Evolutionary conservation across 2,329 filamentous ascomycete genomes (phyloP).

Genomic region (Chrysosporium keratinophilum): DNA sequence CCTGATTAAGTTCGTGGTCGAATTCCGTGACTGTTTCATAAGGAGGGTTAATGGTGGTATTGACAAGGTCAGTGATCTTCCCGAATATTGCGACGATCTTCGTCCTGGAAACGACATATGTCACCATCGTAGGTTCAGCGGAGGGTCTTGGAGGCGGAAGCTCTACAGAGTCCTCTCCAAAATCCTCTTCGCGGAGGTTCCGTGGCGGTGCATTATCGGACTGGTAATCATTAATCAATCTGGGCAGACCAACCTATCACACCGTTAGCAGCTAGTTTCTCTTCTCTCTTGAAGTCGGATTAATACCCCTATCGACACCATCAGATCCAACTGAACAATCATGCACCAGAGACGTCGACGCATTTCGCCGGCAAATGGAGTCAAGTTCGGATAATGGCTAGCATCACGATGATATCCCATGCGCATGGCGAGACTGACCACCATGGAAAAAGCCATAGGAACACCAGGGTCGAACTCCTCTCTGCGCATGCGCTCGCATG

Average conservation of each 20-base stretch:
- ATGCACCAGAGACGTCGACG: constrained; percentile 28
- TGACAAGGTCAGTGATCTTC: constrained; percentile 15
- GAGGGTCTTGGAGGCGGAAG: constrained; percentile 24
- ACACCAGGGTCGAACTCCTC: constrained; percentile 19
- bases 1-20: constrained; percentile 18
- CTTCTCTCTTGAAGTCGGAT: neutral
- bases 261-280: neutral
- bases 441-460: constrained; percentile 24
- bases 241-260: constrained; percentile 26
- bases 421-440: constrained; percentile 25
- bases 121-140: constrained; percentile 20
- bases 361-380: constrained; percentile 30
- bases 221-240: constrained; percentile 30
- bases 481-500: constrained; percentile 19
- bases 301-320: constrained; percentile 28
- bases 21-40: constrained; percentile 18
- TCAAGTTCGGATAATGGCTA: constrained; percentile 27
- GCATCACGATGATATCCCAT: constrained; percentile 39
- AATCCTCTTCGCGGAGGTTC: constrained; percentile 35
- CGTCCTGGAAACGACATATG: constrained; percentile 13
- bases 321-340: constrained; percentile 31
- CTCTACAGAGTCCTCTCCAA: constrained; percentile 27
- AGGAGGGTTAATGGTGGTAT: constrained; percentile 12
- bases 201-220: constrained; percentile 32
- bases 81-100: constrained; percentile 14